Evolutionary conservation across 2,329 filamentous ascomycete genomes (phyloP), one percentile per base, ranked within the genome.

Genomic region (Fusarium cicatricum): DNA sequence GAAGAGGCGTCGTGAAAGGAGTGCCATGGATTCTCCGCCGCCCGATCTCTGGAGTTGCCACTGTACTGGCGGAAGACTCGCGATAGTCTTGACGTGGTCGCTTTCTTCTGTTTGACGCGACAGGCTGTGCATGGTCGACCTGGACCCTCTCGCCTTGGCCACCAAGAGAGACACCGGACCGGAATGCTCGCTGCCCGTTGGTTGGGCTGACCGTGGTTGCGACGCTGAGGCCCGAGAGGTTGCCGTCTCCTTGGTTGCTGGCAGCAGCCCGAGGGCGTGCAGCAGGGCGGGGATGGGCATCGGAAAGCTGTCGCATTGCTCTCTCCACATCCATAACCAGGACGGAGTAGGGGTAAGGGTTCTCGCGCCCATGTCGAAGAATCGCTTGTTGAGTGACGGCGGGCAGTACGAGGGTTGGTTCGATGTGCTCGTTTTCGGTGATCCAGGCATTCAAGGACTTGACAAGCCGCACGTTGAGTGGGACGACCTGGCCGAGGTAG

Each of bases 361-460:
- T 40, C 12, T 46, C 17, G 23, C 42, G 49, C n/a, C 41, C 41
- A 26, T 52, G 49, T 3, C 49, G 42, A n/a, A 14, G 26, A 16
- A 52, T 47, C 19, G 49, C 34, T 34, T 52, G 42, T 3, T 38
- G 21, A 11, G 36, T 52, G 42, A 52, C 47, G 21, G 34, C 19
- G 37, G 29, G 15, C 11, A 26, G 33, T 12, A 52, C 28, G 3
- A 40, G 21, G 19, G 2, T 32, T 12, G 28, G 10, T 11, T 47
- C 29, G 17, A 52, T 39, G 11, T 52, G 49, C 5, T 16, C 16
- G 11, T 47, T 46, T 14, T 38, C 49, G 14, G 12, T 14, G 9
- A 52, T 37, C 49, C 49, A 52, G 11, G 48, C 21, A 23, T 43
- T 52, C 15, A 48, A 21, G 5, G 34, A n/a, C 29, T 52, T 52